Evolutionary conservation across 2,329 filamentous ascomycete species (phyloP), one percentile per base, ranked within the genome.

Genomic region (Furcasterigmium furcatum): DNA sequence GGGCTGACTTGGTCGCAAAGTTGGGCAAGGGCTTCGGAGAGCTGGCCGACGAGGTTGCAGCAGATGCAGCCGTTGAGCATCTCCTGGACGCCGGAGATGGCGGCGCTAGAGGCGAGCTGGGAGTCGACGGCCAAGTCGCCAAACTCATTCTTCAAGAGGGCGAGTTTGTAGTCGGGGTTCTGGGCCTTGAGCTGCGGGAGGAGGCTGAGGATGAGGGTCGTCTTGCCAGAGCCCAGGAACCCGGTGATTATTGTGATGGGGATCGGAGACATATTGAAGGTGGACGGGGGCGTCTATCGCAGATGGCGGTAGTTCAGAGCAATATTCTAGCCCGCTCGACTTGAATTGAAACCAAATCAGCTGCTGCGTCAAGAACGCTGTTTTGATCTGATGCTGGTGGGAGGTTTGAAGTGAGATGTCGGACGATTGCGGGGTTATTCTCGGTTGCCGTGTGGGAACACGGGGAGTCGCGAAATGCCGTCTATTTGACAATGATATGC

Each of bases 1-100:
- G 91, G 92, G 0, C 55, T 51, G 27, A 74, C 64, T 13, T 63
- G 64, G 20, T 71, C 65, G 42, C 80, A 79, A 34, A 99, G 82
- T 59, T 94, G 84, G 36, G 79, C 70, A 16, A 99, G 82, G 2
- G 92, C 91, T 40, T 87, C 83, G 48, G 82, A 81, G 8, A 99
- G 82, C 65, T 95, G 89, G 14, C 94, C 94, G 49, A 99, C 92
- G 21, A 97, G 85, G 64, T 97, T 97, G 73, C 94, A 99, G 79
- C 94, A 99, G 67, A 99, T 97, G 71, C 94, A 97, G 54, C 92
- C 94, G 64, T 96, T 95, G 44, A 99, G 84, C 1, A 99, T 79
- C 67, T 99, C 94, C 57, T 88, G 87, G 5, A 96, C 91, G 45
- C 91, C 92, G 1, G 89, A 86, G 55, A 99, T 91, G 51, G 91